Conservation (phyloP, 331 rosid genomes). For the Erythrophleum ivorense region DNA sequence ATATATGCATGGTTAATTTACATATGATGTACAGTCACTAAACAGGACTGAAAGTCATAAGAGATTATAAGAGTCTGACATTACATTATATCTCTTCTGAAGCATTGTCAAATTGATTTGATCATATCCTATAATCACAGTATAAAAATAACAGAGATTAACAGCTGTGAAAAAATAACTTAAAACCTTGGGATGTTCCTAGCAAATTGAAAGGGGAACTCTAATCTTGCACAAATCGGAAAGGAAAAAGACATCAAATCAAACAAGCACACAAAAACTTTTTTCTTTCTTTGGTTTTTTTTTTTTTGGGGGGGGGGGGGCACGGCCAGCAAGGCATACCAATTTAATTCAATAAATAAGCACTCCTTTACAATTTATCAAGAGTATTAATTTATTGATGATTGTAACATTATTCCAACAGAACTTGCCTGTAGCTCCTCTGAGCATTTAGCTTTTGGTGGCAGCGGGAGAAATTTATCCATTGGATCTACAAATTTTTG, state of each 20-base stretch:
- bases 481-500: slow-evolving; percentile 54
- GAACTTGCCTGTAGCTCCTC: slow-evolving; percentile 69
- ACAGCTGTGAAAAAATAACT: background rate
- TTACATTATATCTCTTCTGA: background rate
- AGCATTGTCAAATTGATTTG: background rate
- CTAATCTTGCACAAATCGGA: background rate
- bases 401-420: background rate
- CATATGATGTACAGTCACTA: background rate
- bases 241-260: background rate
- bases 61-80: background rate
- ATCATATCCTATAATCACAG: background rate
- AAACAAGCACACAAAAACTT: background rate
- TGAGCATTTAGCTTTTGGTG: slow-evolving; percentile 59
- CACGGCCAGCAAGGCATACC: background rate
- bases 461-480: slow-evolving; percentile 75
- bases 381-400: background rate
- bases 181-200: background rate
- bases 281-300: too few relatives aligned
- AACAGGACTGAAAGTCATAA: background rate
- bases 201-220: background rate
- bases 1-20: background rate
- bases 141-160: background rate
- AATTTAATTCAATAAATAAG: background rate
- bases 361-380: background rate
- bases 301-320: background rate